Conservation (phyloP, 768 basidiomycete species). For the Termitomyces titanicus region DNA sequence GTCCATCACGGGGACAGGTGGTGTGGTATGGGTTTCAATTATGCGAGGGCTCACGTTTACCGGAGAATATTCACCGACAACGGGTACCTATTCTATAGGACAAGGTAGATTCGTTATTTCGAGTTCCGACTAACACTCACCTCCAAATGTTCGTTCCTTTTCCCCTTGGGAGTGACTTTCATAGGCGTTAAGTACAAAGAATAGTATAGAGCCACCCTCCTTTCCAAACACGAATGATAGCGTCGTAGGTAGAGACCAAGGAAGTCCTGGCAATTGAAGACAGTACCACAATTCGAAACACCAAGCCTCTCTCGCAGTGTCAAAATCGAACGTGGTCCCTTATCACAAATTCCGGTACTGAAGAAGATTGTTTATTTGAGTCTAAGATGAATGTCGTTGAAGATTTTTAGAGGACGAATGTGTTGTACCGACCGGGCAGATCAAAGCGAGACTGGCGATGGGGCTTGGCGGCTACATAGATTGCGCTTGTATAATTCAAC, state of each 20-base stretch:
- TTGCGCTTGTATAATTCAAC: too few relatives aligned
- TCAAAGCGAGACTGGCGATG: too few relatives aligned
- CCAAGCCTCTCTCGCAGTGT: neutral
- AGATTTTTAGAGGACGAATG: too few relatives aligned
- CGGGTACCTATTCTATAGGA: conserved; percentile 48
- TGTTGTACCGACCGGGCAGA: too few relatives aligned
- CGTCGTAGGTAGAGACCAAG: neutral
- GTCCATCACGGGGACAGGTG: conserved; percentile 61
- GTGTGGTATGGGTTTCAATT: conserved; percentile 58
- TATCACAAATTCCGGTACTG: too few relatives aligned
- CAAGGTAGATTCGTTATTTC: neutral
- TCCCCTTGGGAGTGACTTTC: neutral
- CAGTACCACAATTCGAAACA: neutral
- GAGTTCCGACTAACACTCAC: neutral
- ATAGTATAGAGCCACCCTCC: neutral
- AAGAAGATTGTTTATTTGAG: too few relatives aligned
- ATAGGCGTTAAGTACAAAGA: neutral
- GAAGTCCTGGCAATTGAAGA: neutral
- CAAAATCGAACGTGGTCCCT: neutral
- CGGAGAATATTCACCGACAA: conserved; percentile 46
- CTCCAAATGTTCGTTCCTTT: conserved; percentile 10
- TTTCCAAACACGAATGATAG: neutral
- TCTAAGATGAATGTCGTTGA: too few relatives aligned
- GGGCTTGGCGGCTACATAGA: too few relatives aligned
- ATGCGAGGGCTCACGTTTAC: conserved; percentile 36